Evolutionary conservation across 83 land plant species (phyloP).

Genomic region (Picea mariana): DNA sequence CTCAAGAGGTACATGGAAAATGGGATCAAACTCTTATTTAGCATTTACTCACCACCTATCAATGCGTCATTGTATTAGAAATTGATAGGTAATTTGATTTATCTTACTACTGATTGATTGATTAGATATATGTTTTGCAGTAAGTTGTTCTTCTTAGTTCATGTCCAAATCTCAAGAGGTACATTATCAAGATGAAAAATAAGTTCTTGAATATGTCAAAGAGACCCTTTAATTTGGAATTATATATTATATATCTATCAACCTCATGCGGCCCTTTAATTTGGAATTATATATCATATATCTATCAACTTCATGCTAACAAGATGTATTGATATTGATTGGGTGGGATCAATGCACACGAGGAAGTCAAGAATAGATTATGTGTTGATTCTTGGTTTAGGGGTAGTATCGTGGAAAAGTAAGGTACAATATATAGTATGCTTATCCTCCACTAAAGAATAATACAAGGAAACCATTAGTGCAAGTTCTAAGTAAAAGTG

Average conservation of each 20-base stretch:
- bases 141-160: neutral
- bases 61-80: too few relatives aligned
- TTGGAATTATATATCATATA: neutral
- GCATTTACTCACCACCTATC: too few relatives aligned
- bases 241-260: neutral
- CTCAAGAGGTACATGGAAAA: neutral
- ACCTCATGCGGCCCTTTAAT: neutral
- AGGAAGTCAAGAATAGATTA: neutral
- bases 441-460: neutral
- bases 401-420: too few relatives aligned
- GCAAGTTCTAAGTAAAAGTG: neutral
- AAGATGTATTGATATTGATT: neutral
- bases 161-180: neutral
- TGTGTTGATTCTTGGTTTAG: too few relatives aligned
- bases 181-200: neutral
- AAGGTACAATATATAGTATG: too few relatives aligned
- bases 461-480: neutral
- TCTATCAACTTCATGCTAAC: neutral
- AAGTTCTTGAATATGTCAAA: neutral
- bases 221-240: neutral
- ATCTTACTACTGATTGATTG: too few relatives aligned
- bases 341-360: neutral
- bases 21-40: too few relatives aligned
- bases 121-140: neutral
- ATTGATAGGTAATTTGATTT: too few relatives aligned